phyloP scores from a whole-genome alignment of 768 basidiomycete species.

The Phlebiopsis flavidoalba region DNA sequence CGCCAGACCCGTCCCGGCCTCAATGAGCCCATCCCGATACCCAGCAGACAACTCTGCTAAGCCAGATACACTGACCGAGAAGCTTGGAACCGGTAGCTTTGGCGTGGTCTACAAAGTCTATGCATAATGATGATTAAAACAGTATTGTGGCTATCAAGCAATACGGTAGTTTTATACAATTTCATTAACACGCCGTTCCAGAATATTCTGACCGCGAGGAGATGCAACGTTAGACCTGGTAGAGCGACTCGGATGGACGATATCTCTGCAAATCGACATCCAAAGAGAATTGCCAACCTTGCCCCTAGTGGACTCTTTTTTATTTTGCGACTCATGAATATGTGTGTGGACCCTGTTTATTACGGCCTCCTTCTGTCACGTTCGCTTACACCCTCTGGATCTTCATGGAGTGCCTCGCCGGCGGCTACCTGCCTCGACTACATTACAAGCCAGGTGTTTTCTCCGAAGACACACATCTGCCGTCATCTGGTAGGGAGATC shows the following conservation, averaged over 20 bases:
- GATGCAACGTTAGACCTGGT: constrained; percentile 63
- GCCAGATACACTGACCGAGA: constrained; percentile 88
- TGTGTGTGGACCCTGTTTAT: constrained; percentile 91
- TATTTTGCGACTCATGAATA: constrained; percentile 97
- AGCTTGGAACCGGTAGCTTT: constrained; percentile 96
- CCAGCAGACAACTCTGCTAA: constrained; percentile 78
- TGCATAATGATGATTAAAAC: constrained; percentile 90
- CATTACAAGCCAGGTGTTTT: constrained; percentile 90
- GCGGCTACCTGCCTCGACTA: constrained; percentile 97
- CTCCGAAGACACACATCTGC: constrained; percentile 92
- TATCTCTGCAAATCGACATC: constrained; percentile 97
- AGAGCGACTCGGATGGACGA: constrained; percentile 99
- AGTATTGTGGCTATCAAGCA: constrained; percentile 98
- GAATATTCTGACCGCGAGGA: neutral
- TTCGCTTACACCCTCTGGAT: constrained; percentile 98
- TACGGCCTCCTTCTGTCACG: constrained; percentile 97
- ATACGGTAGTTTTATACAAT: constrained; percentile 60
- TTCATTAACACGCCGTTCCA: neutral
- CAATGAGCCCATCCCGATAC: constrained; percentile 62
- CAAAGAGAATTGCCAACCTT: constrained; percentile 95
- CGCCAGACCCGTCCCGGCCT: constrained; percentile 28
- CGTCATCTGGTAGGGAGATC: constrained; percentile 88
- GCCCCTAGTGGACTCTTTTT: too few relatives aligned
- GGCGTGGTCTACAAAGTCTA: constrained; percentile 96
- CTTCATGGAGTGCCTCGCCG: constrained; percentile 98